Evolutionary conservation across 352 stramenopile genomes (phyloP), one percentile per base, ranked within the genome.

Genomic region (Thalassiosira hispida): DNA sequence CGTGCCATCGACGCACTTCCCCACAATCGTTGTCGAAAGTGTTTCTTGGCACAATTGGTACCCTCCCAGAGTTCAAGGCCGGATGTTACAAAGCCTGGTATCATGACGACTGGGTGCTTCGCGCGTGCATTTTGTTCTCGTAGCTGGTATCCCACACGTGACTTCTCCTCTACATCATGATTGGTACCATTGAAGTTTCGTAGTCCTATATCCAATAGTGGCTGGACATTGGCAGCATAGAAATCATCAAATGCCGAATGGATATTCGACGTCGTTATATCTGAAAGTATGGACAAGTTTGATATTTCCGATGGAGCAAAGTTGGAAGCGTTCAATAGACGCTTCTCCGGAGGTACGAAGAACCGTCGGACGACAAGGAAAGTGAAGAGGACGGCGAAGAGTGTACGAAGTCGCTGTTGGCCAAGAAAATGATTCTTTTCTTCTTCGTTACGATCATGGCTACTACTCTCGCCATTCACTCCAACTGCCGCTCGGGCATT

Each of bases 1-100:
- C 82, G 71, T 11, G 82, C 81, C 93, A 97, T 97, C 31, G 85
- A 87, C 14, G 94, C 85, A 20, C 91, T 96, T 23, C 95, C 95
- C 96, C 96, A 98, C 74, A 98, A 91, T 49, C 95, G 90, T 78
- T 98, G 94, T 47, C 96, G 86, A 80, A 98, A 98, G 84, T 90
- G 73, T 18, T 90, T 82, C 57, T 88, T 81, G 49, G 80, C 81
- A 74, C 96, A 98, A 6, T 94, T 91, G 35, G 93, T 92, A 31
- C 95, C 96, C 42, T 95, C 87, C 96, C 96, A 98, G 65, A 98
- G 93, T 83, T 98, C 96, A 16, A 98, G 90, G 1, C 62, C 72
- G 14, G 95, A 97, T 27, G 95, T 97, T 22, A 96, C 92, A 77
- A 98, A 98, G 8, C 96, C 96, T 2, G 96, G 96, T 12, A 98